Conservation (phyloP, 1,284 basidiomycete genomes). For the Trichosporon sp. region DNA sequence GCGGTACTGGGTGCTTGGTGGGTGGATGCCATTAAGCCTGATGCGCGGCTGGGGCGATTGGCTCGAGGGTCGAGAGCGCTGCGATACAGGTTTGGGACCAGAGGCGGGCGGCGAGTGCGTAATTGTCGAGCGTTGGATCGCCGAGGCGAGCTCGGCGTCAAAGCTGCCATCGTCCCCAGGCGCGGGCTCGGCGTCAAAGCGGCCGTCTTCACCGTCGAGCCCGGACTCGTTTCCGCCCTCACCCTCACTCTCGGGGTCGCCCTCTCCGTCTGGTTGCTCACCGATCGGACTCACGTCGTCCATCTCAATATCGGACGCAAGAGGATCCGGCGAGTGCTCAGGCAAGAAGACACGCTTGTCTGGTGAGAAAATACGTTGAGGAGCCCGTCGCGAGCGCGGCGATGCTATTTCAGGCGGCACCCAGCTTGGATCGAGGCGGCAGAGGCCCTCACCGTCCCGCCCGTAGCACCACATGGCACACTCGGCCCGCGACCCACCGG, state of each 20-base stretch:
- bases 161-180: not conserved
- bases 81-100: not conserved
- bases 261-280: not conserved
- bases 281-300: not conserved
- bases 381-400: not conserved
- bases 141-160: too few species aligned
- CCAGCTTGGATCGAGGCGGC: not conserved
- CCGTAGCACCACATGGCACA: slow-evolving; percentile 15
- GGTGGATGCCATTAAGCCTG: not conserved
- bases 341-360: not conserved
- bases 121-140: not conserved
- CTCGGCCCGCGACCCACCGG: not conserved
- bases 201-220: not conserved
- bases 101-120: not conserved
- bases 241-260: not conserved
- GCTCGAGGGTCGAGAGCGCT: not conserved
- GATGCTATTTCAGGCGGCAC: not conserved
- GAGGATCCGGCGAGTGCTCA: not conserved
- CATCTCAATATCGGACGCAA: not conserved
- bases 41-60: not conserved
- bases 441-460: not conserved
- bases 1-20: not conserved
- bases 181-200: not conserved
- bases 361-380: not conserved
- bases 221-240: not conserved